Base-by-base conservation (phyloP, 192 early-diverging fungal genomes). In the Podila verticillata region DNA sequence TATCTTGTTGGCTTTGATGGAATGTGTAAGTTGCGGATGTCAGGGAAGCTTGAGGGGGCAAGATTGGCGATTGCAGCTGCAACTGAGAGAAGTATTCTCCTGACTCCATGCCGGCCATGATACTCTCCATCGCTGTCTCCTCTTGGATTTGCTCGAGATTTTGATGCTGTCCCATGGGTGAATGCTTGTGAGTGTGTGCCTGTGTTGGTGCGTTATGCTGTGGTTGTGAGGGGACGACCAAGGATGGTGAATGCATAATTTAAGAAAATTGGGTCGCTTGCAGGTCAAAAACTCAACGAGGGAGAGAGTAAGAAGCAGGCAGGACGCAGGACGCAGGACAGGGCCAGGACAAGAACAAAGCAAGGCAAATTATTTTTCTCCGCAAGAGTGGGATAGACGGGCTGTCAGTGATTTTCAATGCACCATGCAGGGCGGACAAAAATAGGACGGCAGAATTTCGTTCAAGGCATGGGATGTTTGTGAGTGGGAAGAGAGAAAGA, bases 141-240 rank as follows among this genome's bases (percentile, higher is more conserved):
- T 78, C 74, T 2, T 57, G 74, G 49, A 78, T 78, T 48, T 78
- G 74, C 56, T 65, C 74, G 3, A 78, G 44, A 48, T 78, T 78
- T 51, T 75, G 74, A 28, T 70, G 68, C 49, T 78, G 74, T 20
- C 74, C 74, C 74, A 78, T 78, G 56, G 68, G 74, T 28, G 74
- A 66, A n/a, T 48, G 24, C 20, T 54, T 78, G 20, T 63, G 58
- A 4, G 30, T 54, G 6, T 54, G 51, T 44, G 39, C 39, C 22
- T 54, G 51, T 54, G 51, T 9, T 54, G 24, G 7, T 54, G 51
- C 51, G 51, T 12, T 26, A 24, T 54, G 51, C 24, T 54, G 72
- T 58, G 48, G 15, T 60, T 71, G 51, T 26, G 51, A 54, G 10
- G 51, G 51, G n/a, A 54, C 51, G 51, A 54, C 51, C 51, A 54